Base-by-base conservation (phyloP, 1,284 basidiomycete genomes). In the Sporisorium graminicola region DNA sequence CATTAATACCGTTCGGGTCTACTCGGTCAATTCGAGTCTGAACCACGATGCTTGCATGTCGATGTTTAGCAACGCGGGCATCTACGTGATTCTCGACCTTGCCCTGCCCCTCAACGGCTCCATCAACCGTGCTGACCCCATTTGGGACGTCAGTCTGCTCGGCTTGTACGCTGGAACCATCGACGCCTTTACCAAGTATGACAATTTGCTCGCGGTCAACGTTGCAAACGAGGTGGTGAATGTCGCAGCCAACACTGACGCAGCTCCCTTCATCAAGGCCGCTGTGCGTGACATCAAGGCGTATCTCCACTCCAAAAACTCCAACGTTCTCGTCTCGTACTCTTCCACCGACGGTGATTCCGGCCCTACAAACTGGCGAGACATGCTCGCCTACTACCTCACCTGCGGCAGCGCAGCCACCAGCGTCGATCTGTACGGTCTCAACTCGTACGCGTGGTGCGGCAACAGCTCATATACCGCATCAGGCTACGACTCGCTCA, bases 61-160 rank as follows among this genome's bases (percentile, higher is more conserved):
- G 51, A 86, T 90, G 9, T 88, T 97, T 65, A 91, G 90, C 80
- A 87, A 87, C 43, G 93, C 93, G 44, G 92, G 92, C 43, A 96
- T 96, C 74, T 96, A 96, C 86, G 90, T 93, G 58, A 91, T 96
- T 91, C 94, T 96, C 73, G 94, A 96, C 85, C 88, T 96, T 53
- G 90, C 92, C 1, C 88, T 94, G 12, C 94, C 94, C 18, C 86
- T 92, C 40, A 95, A 94, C 81, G 94, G 94, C 44, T 94, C 92
- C 35, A 94, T 95, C 70, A 90, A 94, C 87, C 91, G 94, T 31
- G 84, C 87, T 27, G 84, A 88, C 26, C 94, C 94, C 0, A 86
- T 91, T 0, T 97, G 94, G 94, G 90, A 92, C 1, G 92, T 92
- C 9, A 92, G 91, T 83, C 87, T 96, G n/a, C 87, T 94, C 42